phyloP scores from a whole-genome alignment of 129 eudicot genomes.

The Rutidosis leptorrhynchoides region DNA sequence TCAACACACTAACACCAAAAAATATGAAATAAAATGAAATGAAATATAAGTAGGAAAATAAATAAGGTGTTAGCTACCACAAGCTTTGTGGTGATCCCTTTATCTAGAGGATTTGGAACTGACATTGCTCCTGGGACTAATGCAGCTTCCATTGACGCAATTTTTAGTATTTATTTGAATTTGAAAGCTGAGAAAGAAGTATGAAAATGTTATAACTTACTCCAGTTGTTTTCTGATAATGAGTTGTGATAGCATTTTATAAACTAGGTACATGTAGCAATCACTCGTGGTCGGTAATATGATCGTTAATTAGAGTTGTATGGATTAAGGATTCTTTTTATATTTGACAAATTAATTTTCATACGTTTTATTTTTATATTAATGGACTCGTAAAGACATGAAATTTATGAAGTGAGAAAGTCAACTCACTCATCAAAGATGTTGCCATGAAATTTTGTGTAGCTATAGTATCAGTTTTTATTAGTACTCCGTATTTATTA shows the following conservation, averaged over 20 bases:
- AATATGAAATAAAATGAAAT: neutral
- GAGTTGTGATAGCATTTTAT: too few relatives aligned
- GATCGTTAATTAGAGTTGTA: neutral
- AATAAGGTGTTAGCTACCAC: neutral
- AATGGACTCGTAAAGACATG: too few relatives aligned
- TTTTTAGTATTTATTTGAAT: neutral
- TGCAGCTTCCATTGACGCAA: constrained; percentile 15
- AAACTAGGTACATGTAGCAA: neutral
- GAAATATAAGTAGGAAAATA: neutral
- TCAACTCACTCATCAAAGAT: too few relatives aligned
- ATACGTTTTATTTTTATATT: neutral
- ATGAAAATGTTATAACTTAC: neutral
- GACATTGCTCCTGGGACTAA: neutral
- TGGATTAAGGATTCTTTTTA: neutral
- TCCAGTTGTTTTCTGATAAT: too few relatives aligned
- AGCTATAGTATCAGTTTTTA: too few relatives aligned
- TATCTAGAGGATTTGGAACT: neutral
- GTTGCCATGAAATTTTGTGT: too few relatives aligned
- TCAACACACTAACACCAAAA: neutral
- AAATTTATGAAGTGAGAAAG: too few relatives aligned
- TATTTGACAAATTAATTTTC: neutral
- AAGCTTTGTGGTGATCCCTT: constrained; percentile 5
- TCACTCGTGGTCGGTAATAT: neutral
- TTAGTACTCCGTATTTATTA: too few relatives aligned
- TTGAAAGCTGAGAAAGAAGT: neutral